Conservation (phyloP, 2,329 filamentous ascomycete genomes). For the Monilinia laxa region DNA sequence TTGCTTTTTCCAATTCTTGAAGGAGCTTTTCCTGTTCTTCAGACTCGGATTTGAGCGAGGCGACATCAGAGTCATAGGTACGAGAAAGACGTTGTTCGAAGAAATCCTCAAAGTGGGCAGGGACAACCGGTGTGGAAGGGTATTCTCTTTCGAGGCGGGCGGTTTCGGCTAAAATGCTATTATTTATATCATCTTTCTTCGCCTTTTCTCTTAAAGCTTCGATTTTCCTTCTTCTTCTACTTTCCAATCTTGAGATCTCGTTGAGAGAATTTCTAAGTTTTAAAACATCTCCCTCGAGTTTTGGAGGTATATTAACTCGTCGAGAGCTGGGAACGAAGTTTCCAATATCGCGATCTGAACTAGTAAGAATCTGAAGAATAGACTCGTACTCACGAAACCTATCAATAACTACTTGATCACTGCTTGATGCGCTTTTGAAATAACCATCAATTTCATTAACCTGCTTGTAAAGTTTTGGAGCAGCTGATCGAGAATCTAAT, state of each 20-base stretch:
- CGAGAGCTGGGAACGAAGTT: constrained; percentile 87
- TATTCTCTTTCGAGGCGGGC: constrained; percentile 82
- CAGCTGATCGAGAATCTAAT: constrained; percentile 66
- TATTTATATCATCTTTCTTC: constrained; percentile 83
- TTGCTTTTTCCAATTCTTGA: constrained; percentile 69
- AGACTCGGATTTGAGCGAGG: constrained; percentile 67
- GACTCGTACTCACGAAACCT: constrained; percentile 77
- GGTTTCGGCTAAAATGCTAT: constrained; percentile 78
- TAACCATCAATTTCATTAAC: constrained; percentile 78
- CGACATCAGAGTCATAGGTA: constrained; percentile 76
- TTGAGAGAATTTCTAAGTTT: constrained; percentile 78
- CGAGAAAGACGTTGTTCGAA: constrained; percentile 76
- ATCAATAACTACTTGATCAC: constrained; percentile 62
- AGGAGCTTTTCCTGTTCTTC: constrained; percentile 74
- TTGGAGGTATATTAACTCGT: constrained; percentile 73
- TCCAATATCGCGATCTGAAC: constrained; percentile 77
- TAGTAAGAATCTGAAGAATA: constrained; percentile 72
- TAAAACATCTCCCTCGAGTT: constrained; percentile 75
- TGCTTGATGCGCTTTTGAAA: constrained; percentile 68
- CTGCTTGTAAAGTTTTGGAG: constrained; percentile 43
- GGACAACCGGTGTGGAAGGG: constrained; percentile 78
- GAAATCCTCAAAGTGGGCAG: constrained; percentile 87
- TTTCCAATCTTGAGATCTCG: constrained; percentile 81
- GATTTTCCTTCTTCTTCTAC: constrained; percentile 73
- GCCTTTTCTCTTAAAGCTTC: constrained; percentile 77